Conservation (phyloP, 257 asterid genomes). For the Ballota nigra region DNA sequence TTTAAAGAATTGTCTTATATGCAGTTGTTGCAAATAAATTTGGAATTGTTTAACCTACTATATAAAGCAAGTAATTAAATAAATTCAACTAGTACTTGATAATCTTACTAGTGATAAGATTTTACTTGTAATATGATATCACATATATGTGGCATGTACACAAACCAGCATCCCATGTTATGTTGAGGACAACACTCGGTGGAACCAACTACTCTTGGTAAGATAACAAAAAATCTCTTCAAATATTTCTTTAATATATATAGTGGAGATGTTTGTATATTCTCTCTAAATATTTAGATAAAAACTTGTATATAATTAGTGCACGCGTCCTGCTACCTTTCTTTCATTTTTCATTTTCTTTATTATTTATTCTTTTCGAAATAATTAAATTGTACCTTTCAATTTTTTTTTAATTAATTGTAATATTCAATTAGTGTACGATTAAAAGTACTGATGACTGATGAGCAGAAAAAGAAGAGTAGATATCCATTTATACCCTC, state of each 20-base stretch:
- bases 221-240: background rate
- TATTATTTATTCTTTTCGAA: too few relatives aligned
- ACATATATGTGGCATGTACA: background rate
- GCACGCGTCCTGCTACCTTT: too few relatives aligned
- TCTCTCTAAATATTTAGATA: too few relatives aligned
- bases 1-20: too few relatives aligned
- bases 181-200: background rate
- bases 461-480: too few relatives aligned
- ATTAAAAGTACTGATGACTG: too few relatives aligned
- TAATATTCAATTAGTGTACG: too few relatives aligned
- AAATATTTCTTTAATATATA: background rate
- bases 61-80: background rate
- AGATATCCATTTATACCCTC: too few relatives aligned
- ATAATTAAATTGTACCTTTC: too few relatives aligned
- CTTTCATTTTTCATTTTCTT: too few relatives aligned
- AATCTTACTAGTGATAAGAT: background rate
- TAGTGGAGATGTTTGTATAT: background rate
- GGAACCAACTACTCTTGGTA: background rate
- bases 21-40: background rate
- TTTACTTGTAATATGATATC: background rate
- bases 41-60: background rate
- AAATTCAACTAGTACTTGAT: background rate
- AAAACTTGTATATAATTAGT: too few relatives aligned
- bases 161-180: background rate
- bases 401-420: too few relatives aligned